phyloP scores from a whole-genome alignment of 1,139 yeast genomes.

The Scheffersomyces stambukii region DNA sequence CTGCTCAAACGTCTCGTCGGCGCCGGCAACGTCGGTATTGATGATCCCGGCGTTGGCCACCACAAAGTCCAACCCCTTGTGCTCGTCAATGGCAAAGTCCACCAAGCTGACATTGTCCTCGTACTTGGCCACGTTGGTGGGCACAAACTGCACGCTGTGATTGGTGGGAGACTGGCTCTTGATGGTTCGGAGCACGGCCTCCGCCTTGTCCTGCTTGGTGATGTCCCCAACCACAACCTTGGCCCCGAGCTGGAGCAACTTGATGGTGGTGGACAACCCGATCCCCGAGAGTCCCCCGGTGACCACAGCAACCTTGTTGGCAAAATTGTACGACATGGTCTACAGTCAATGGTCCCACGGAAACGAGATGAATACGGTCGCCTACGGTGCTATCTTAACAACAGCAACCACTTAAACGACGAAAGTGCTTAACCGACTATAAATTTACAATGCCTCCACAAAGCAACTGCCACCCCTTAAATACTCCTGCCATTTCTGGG shows the following conservation, averaged over 20 bases:
- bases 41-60: constrained; percentile 91
- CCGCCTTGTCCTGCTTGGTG: constrained; percentile 10
- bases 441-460: constrained; percentile 1
- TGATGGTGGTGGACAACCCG: constrained; percentile 19
- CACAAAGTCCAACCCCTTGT: constrained; percentile 68
- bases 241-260: constrained; percentile 15
- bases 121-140: constrained; percentile 48
- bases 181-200: constrained; percentile 6
- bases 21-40: constrained; percentile 72
- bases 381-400: no score
- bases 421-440: neutral
- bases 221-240: constrained; percentile 17
- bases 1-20: constrained; percentile 37
- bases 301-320: constrained; percentile 19
- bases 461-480: no score
- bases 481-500: no score
- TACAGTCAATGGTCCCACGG: no score
- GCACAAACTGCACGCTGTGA: constrained; percentile 9
- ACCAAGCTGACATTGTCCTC: constrained; percentile 38
- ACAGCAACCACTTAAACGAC: no score
- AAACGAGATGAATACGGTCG: neutral
- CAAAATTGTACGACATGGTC: constrained; percentile 10
- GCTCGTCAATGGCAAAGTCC: constrained; percentile 48
- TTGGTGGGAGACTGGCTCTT: constrained; percentile 6
- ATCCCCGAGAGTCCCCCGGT: constrained; percentile 30